These are phyloP conservation scores for Yamadazyma conglobata DNA, from an alignment of 1,139 yeast species.

Conservation along the genomic window DNA sequence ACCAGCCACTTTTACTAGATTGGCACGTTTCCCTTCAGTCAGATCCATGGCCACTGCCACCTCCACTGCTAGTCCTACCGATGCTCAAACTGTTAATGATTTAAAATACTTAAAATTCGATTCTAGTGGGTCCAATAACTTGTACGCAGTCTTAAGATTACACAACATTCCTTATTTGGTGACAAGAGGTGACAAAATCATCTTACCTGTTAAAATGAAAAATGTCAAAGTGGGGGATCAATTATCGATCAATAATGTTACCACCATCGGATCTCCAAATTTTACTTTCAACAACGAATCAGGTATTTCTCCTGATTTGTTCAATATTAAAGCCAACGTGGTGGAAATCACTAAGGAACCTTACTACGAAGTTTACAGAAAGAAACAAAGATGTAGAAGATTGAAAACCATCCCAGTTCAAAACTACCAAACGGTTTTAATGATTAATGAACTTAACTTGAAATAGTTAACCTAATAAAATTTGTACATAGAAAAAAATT, in stretches of 20 bases:
- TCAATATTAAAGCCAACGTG: slow-evolving; percentile 70
- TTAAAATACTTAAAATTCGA: slow-evolving; percentile 51
- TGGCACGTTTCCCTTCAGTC: slow-evolving; percentile 1
- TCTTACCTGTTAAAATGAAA: slow-evolving; percentile 72
- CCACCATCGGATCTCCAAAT: slow-evolving; percentile 81
- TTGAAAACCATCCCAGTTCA: slow-evolving; percentile 75
- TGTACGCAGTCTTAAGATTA: slow-evolving; percentile 80
- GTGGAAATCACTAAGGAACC: slow-evolving; percentile 86
- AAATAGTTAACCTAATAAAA: slow-evolving; percentile 20
- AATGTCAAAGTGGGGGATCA: slow-evolving; percentile 79
- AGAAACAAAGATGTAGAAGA: slow-evolving; percentile 81
- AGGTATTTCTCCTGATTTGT: slow-evolving; percentile 41
- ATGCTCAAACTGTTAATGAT: slow-evolving; percentile 4
- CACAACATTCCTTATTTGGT: slow-evolving; percentile 86
- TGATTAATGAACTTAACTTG: slow-evolving; percentile 68
- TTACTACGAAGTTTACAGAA: slow-evolving; percentile 53
- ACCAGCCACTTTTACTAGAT: neutral
- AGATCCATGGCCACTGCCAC: slow-evolving; percentile 8
- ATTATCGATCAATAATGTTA: slow-evolving; percentile 67
- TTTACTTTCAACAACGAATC: slow-evolving; percentile 50
- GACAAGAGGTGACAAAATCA: slow-evolving; percentile 83
- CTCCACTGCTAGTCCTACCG: slow-evolving; percentile 3
- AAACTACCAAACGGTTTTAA: slow-evolving; percentile 75
- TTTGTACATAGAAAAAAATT: slow-evolving; percentile 1
- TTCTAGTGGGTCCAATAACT: slow-evolving; percentile 40